A percentile compares a stretch with the other conserved stretches of the same genome.
Conservation (phyloP, 345 rosid genomes). For the Eucalyptus polybractea region DNA sequence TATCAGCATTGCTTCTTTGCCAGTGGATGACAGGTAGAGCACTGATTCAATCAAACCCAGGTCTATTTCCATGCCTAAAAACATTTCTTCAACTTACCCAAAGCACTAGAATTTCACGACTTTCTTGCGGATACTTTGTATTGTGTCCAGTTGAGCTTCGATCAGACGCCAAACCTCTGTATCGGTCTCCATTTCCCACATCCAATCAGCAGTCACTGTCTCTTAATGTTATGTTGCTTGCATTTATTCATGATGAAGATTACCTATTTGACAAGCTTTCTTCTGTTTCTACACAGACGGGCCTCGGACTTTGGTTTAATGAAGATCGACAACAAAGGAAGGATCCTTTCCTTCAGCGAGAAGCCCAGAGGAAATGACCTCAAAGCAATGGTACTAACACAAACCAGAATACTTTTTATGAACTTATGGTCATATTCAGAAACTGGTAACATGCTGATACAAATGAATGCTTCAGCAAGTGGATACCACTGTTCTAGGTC, state of each 20-base stretch:
- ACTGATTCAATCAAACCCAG: neutral
- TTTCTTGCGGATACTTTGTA: neutral
- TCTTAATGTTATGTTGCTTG: neutral
- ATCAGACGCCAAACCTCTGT: neutral
- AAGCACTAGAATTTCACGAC: neutral
- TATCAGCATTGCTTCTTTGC: conserved; percentile 72
- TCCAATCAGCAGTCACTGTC: neutral
- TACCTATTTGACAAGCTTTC: neutral
- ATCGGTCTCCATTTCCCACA: neutral
- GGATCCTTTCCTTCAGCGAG: conserved; percentile 75
- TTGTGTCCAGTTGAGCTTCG: neutral
- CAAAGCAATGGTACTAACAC: conserved; percentile 59
- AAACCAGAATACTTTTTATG: neutral
- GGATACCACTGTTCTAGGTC: conserved; percentile 81
- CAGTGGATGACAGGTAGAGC: conserved; percentile 71
- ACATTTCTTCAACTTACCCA: neutral
- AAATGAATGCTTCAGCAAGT: conserved; percentile 40
- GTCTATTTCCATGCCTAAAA: neutral
- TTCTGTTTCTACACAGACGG: conserved; percentile 46
- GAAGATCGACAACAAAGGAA: conserved; percentile 90
- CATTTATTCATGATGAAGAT: neutral
- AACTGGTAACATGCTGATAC: neutral
- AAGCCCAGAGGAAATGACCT: conserved; percentile 78
- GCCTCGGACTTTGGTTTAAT: conserved; percentile 96
- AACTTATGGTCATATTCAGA: neutral